Evolutionary conservation across 2,329 filamentous ascomycete species (phyloP).

Genomic region (Blastomyces silverae): DNA sequence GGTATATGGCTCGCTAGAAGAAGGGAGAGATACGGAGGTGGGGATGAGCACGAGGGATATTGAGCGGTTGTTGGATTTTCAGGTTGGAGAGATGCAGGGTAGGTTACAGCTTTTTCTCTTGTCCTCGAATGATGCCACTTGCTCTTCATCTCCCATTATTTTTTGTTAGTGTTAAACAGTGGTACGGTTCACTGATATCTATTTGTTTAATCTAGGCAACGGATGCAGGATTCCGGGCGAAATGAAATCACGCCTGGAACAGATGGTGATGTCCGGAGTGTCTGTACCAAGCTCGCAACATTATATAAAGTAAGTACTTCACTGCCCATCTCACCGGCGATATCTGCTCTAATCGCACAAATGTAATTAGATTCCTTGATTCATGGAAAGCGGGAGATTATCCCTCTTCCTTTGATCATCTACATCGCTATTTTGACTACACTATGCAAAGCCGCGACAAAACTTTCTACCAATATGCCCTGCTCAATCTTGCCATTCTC

Average conservation of each 20-base stretch:
- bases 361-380: slow-evolving; percentile 65
- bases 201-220: slow-evolving; percentile 47
- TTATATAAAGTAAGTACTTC: slow-evolving; percentile 58
- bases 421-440: slow-evolving; percentile 96
- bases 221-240: slow-evolving; percentile 70
- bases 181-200: background rate
- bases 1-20: slow-evolving; percentile 46
- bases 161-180: background rate
- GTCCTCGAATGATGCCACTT: background rate
- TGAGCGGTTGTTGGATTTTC: slow-evolving; percentile 75
- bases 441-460: slow-evolving; percentile 80
- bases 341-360: background rate
- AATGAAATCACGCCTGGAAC: slow-evolving; percentile 63
- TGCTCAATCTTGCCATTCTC: slow-evolving; percentile 86
- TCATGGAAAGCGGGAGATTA: slow-evolving; percentile 89
- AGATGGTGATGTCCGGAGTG: slow-evolving; percentile 60
- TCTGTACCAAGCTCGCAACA: slow-evolving; percentile 67
- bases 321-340: background rate
- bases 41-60: slow-evolving; percentile 69
- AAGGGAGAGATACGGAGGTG: slow-evolving; percentile 37
- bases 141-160: slow-evolving; percentile 23
- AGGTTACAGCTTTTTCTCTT: slow-evolving; percentile 18
- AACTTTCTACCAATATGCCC: slow-evolving; percentile 86
- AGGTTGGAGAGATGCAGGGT: slow-evolving; percentile 83
- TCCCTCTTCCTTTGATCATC: slow-evolving; percentile 76